A percentile compares a stretch with the other conserved stretches of the same genome.
Conservation (phyloP, 2,329 filamentous ascomycete genomes). For the Karstenula rhodostoma region DNA sequence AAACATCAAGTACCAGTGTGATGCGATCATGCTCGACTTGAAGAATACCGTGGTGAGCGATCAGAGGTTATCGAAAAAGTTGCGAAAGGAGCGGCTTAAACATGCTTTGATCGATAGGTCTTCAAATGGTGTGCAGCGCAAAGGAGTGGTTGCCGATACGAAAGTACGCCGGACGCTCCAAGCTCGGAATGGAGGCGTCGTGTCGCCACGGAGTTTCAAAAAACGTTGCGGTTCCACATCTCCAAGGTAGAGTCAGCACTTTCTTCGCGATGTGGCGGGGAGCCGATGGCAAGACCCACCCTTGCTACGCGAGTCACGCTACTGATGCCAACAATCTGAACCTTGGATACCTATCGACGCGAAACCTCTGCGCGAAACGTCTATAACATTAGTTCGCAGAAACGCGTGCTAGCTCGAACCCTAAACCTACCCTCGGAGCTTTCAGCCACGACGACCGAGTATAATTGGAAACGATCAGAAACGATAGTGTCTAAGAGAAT, state of each 20-base stretch:
- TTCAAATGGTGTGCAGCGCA: too few relatives aligned
- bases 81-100: too few relatives aligned
- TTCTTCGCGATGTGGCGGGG: not conserved
- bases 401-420: not conserved
- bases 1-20: too few relatives aligned
- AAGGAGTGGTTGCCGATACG: too few relatives aligned
- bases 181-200: too few relatives aligned
- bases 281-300: constrained; percentile 9
- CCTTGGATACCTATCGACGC: not conserved
- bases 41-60: too few relatives aligned
- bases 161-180: too few relatives aligned
- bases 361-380: not conserved
- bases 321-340: not conserved
- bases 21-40: too few relatives aligned
- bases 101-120: too few relatives aligned
- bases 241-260: not conserved
- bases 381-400: not conserved
- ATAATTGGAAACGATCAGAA: not conserved
- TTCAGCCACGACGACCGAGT: not conserved
- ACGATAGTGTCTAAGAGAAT: constrained; percentile 2
- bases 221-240: too few relatives aligned
- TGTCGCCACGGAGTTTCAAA: too few relatives aligned
- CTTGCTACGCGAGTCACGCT: constrained; percentile 2
- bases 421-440: not conserved
- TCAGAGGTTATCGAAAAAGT: too few relatives aligned